phyloP scores from a whole-genome alignment of 2,329 filamentous ascomycete species.

The Incumbomyces lentus region DNA sequence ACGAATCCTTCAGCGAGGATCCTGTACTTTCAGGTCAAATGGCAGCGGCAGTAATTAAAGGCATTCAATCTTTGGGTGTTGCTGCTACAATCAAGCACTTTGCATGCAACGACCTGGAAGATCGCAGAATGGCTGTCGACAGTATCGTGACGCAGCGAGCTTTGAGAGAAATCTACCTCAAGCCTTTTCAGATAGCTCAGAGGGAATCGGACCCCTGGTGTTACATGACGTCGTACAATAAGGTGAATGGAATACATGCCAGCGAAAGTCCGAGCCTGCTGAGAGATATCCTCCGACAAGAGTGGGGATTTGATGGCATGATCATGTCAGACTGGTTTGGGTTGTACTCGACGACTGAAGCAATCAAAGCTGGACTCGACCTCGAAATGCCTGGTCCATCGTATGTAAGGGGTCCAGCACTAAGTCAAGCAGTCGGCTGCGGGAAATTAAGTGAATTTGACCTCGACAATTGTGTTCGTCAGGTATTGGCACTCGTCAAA shows the following conservation, averaged over 20 bases:
- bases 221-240: slow-evolving; percentile 51
- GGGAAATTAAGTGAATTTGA: slow-evolving; percentile 48
- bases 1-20: slow-evolving; percentile 80
- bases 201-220: slow-evolving; percentile 45
- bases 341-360: slow-evolving; percentile 36
- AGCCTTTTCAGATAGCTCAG: slow-evolving; percentile 53
- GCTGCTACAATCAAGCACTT: slow-evolving; percentile 66
- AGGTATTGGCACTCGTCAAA: slow-evolving; percentile 51
- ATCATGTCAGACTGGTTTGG: slow-evolving; percentile 41
- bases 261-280: slow-evolving; percentile 34
- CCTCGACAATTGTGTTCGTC: slow-evolving; percentile 48
- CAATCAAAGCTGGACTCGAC: slow-evolving; percentile 36
- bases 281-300: slow-evolving; percentile 34
- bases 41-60: slow-evolving; percentile 60
- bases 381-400: slow-evolving; percentile 40
- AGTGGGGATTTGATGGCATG: slow-evolving; percentile 38
- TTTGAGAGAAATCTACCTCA: slow-evolving; percentile 52
- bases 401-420: slow-evolving; percentile 31
- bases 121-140: slow-evolving; percentile 34
- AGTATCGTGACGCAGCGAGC: slow-evolving; percentile 41
- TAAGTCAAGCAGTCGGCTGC: slow-evolving; percentile 38
- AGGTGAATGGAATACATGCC: slow-evolving; percentile 42
- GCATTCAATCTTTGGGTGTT: slow-evolving; percentile 62
- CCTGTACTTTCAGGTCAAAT: slow-evolving; percentile 65
- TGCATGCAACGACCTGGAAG: slow-evolving; percentile 38